Conservation (phyloP, 2,329 filamentous ascomycete species). For the Arthrinium phaeospermum region DNA sequence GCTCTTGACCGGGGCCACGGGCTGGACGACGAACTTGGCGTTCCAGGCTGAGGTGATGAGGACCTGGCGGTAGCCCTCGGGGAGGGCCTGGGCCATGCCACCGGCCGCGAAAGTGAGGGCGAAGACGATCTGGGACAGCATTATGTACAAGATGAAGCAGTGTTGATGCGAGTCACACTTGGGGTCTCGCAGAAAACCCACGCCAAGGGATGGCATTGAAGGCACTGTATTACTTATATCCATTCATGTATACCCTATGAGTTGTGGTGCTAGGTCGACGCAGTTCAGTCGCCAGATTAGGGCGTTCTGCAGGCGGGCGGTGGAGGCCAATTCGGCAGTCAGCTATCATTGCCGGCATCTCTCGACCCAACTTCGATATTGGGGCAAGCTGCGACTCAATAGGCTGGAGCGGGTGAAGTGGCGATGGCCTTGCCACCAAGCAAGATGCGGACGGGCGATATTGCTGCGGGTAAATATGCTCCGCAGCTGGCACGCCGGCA, state of each 20-base stretch:
- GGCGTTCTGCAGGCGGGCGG: background rate
- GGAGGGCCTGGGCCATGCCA: slow-evolving; percentile 39
- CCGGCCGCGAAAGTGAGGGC: slow-evolving; percentile 39
- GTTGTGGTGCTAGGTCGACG: background rate
- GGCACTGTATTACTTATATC: no score
- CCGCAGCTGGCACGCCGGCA: background rate
- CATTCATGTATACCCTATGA: no score
- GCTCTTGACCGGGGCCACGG: slow-evolving; percentile 37
- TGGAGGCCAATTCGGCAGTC: background rate
- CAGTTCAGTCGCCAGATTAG: no score
- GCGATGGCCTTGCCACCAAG: background rate
- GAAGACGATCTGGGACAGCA: background rate
- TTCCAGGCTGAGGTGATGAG: slow-evolving; percentile 47
- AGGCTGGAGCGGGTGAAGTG: slow-evolving; percentile 6
- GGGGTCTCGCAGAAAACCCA: no score
- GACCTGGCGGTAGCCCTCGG: slow-evolving; percentile 45
- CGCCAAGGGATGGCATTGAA: no score
- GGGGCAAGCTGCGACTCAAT: background rate
- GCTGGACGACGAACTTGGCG: slow-evolving; percentile 47
- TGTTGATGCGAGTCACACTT: no score
- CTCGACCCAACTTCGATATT: background rate
- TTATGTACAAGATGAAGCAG: background rate
- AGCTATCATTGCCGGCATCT: background rate
- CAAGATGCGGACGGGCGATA: background rate
- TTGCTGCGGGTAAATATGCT: slow-evolving; percentile 9